phyloP scores from a whole-genome alignment of 805 yeast genomes.

The Metschnikowia peoriensis region DNA sequence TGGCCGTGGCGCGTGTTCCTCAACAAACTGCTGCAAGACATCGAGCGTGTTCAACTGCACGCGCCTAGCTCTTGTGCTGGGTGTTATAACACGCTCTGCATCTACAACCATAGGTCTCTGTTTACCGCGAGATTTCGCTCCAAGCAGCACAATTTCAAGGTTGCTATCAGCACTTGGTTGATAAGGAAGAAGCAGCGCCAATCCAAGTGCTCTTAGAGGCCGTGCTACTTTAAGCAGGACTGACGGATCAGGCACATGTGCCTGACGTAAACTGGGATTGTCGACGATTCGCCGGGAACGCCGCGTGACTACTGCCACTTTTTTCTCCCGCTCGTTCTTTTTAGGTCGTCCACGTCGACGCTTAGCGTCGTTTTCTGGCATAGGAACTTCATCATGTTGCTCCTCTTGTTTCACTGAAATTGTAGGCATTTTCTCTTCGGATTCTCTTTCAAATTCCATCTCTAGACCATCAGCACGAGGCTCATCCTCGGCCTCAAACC shows the following conservation, averaged over 20 bases:
- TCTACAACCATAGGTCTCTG: slow-evolving; percentile 32
- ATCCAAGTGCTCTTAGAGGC: slow-evolving; percentile 12
- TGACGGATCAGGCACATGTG: slow-evolving; percentile 5
- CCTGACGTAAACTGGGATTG: slow-evolving; percentile 14
- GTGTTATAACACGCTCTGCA: slow-evolving; percentile 27
- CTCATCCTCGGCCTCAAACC: background rate
- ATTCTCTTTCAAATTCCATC: too few species aligned
- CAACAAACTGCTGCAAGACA: slow-evolving; percentile 34
- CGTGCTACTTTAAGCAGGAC: slow-evolving; percentile 2
- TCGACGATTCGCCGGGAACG: slow-evolving; percentile 16
- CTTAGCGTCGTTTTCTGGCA: slow-evolving; percentile 3
- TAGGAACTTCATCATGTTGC: background rate
- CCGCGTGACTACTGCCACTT: slow-evolving; percentile 13
- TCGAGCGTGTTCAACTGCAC: slow-evolving; percentile 34
- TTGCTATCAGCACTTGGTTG: background rate
- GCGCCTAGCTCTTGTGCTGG: slow-evolving; percentile 23
- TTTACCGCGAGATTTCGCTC: slow-evolving; percentile 20
- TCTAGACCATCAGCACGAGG: background rate
- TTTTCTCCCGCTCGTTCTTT: slow-evolving; percentile 13
- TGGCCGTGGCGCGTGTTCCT: slow-evolving; percentile 25
- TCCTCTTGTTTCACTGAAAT: background rate
- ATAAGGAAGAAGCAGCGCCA: slow-evolving; percentile 11
- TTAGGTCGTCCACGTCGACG: slow-evolving; percentile 20
- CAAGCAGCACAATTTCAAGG: slow-evolving; percentile 10
- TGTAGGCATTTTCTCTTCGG: too few species aligned